Evolutionary conservation across 2,329 filamentous ascomycete species (phyloP).

Genomic region (Mycosphaerella sp.): DNA sequence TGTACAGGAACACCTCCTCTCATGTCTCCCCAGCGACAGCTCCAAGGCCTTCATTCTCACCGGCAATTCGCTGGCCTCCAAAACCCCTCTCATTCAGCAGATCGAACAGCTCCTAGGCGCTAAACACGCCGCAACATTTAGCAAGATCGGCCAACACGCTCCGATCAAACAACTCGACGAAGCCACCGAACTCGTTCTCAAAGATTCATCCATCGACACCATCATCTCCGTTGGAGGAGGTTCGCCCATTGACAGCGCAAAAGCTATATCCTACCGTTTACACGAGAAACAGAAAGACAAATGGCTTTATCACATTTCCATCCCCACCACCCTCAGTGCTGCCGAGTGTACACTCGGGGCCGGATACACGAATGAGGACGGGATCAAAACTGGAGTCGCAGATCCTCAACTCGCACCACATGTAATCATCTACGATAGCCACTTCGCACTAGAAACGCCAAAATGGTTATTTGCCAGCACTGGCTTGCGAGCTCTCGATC

Average conservation of each 20-base stretch:
- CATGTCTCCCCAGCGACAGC: constrained; percentile 38
- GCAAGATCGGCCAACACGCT: constrained; percentile 51
- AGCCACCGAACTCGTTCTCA: constrained; percentile 44
- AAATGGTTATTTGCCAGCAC: constrained; percentile 47
- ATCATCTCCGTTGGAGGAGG: constrained; percentile 53
- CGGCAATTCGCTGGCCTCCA: constrained; percentile 48
- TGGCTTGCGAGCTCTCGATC: constrained; percentile 50
- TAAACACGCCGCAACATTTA: constrained; percentile 52
- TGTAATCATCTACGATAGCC: constrained; percentile 50
- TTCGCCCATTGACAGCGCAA: constrained; percentile 49
- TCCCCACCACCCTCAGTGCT: constrained; percentile 47
- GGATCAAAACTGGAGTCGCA: constrained; percentile 44
- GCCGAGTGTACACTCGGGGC: constrained; percentile 51
- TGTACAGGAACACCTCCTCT: constrained; percentile 44
- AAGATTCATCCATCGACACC: constrained; percentile 47
- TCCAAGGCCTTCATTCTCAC: constrained; percentile 56
- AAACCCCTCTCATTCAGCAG: constrained; percentile 48
- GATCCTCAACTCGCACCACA: constrained; percentile 41
- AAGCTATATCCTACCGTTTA: constrained; percentile 43
- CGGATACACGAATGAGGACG: constrained; percentile 47
- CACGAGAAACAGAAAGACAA: constrained; percentile 36
- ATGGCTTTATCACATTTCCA: constrained; percentile 44
- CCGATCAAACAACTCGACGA: constrained; percentile 51
- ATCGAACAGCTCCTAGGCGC: constrained; percentile 46
- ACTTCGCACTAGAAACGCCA: constrained; percentile 48